These are phyloP conservation scores for Podaxis mareebaensis DNA, from an alignment of 768 basidiomycete species.

Conservation along the genomic window DNA sequence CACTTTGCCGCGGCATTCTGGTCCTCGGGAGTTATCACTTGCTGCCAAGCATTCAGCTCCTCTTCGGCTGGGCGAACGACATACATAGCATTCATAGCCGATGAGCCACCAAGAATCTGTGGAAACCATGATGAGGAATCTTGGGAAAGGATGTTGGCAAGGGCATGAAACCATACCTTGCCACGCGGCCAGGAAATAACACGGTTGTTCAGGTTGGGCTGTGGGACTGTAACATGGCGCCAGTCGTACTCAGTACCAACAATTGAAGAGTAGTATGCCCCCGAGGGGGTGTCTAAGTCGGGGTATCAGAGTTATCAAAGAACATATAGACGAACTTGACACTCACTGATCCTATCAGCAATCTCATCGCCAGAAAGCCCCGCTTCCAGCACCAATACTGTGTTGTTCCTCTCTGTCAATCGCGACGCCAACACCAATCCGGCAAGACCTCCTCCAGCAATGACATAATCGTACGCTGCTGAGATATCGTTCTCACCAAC, in stretches of 20 bases:
- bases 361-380: conserved; percentile 33
- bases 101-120: conserved; percentile 55
- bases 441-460: conserved; percentile 34
- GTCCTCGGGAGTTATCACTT: conserved; percentile 34
- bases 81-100: conserved; percentile 66
- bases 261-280: conserved; percentile 48
- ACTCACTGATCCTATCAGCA: conserved; percentile 30
- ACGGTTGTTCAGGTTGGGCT: conserved; percentile 41
- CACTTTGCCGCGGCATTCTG: conserved; percentile 32
- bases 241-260: conserved; percentile 50
- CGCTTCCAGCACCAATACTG: conserved; percentile 42
- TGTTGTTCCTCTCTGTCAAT: conserved; percentile 34
- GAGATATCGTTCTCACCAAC: conserved; percentile 10
- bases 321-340: neutral
- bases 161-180: conserved; percentile 33
- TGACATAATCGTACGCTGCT: conserved; percentile 53
- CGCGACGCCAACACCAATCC: conserved; percentile 34
- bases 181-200: conserved; percentile 55
- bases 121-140: neutral
- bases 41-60: conserved; percentile 48
- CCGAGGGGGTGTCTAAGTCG: conserved; percentile 41
- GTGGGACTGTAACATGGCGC: conserved; percentile 44
- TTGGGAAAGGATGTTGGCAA: neutral
- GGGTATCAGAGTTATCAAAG: neutral
- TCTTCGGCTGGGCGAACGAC: conserved; percentile 47